Conservation (phyloP, 495 filamentous ascomycete species). For the Letharia lupina region DNA sequence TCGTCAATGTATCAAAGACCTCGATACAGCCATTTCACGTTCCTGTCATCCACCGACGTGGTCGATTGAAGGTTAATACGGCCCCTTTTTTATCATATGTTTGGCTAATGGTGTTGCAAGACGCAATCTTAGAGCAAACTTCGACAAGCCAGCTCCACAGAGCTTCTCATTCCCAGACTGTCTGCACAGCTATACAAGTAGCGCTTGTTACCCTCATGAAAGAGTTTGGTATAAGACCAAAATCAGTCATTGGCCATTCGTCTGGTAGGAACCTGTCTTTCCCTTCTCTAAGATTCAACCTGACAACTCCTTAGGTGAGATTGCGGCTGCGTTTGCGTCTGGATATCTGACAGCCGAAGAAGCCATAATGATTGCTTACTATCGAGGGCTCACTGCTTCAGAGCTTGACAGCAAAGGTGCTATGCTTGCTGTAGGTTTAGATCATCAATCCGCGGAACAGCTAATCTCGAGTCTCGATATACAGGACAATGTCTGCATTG, state of each 20-base stretch:
- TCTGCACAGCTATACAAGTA: constrained; percentile 46
- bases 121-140: no score
- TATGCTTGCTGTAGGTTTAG: constrained; percentile 5
- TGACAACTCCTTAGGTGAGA: constrained; percentile 36
- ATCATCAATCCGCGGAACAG: no score
- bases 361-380: constrained; percentile 35
- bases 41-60: no score
- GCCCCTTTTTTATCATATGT: no score
- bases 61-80: no score
- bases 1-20: no score
- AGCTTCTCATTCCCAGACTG: constrained; percentile 30
- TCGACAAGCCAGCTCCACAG: background rate
- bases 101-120: no score
- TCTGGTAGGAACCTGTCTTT: constrained; percentile 27
- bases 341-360: constrained; percentile 36
- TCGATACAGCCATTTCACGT: no score
- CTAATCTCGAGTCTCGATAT: no score
- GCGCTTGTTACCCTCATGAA: constrained; percentile 37
- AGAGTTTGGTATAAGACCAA: constrained; percentile 36
- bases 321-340: constrained; percentile 53
- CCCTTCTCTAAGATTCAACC: no score
- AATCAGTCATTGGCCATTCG: constrained; percentile 50
- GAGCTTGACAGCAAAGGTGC: background rate
- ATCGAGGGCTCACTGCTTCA: constrained; percentile 26
- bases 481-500: no score